A percentile compares a stretch with the other conserved stretches of the same genome.
phyloP scores from a whole-genome alignment of 163 green algal genomes.

The Trebouxia gelatinosa region DNA sequence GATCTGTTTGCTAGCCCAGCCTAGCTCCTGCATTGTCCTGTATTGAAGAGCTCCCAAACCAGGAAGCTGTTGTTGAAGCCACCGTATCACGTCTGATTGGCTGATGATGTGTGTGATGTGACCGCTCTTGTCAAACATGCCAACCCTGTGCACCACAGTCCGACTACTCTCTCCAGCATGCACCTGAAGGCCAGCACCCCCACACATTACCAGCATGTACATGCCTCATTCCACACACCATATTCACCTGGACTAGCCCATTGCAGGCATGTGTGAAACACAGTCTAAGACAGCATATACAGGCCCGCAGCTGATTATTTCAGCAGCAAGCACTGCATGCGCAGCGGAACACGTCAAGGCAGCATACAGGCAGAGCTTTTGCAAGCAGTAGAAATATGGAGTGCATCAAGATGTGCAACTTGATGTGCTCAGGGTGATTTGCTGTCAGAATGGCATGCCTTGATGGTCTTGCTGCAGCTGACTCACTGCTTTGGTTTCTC shows the following conservation, averaged over 20 bases:
- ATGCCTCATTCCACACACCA: neutral
- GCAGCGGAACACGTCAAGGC: no score
- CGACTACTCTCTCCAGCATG: constrained; percentile 41
- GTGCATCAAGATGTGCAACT: no score
- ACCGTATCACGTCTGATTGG: constrained; percentile 75
- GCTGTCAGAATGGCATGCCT: no score
- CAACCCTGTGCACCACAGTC: constrained; percentile 68
- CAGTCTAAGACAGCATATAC: no score
- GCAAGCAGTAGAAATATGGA: no score
- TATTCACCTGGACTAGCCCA: no score
- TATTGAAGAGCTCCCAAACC: constrained; percentile 43
- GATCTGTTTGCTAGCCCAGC: constrained; percentile 50
- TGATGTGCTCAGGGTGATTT: no score
- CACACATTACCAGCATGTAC: neutral
- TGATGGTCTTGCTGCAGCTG: no score
- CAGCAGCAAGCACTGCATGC: no score
- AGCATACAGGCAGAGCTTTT: no score
- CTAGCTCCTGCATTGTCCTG: constrained; percentile 52
- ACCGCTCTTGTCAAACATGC: constrained; percentile 60
- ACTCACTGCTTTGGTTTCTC: constrained; percentile 40
- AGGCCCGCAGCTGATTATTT: no score
- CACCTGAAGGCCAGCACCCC: no score
- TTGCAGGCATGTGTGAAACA: neutral
- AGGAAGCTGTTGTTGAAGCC: constrained; percentile 44
- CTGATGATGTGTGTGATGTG: constrained; percentile 66